Evolutionary conservation across 495 filamentous ascomycete species (phyloP), one percentile per base, ranked within the genome.

Genomic region (Parathielavia appendiculata): DNA sequence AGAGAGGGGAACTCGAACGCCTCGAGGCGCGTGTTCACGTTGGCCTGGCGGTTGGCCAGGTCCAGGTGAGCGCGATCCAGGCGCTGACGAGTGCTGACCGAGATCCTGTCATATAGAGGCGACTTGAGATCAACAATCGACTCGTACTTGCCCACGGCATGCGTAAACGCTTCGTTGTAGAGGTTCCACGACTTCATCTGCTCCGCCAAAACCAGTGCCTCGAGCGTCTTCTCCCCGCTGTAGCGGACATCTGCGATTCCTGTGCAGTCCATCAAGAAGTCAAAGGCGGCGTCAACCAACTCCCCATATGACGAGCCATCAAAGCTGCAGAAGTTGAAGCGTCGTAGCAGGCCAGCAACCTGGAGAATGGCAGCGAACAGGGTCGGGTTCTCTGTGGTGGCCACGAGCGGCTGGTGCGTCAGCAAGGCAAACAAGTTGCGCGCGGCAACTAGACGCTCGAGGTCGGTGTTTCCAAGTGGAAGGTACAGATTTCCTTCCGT

Each of bases 401-500:
- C 88, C 12, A 97, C 86, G 10, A 97, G 77, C 0, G 89, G 87
- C 60, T 91, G 85, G 41, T 85, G 86, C 9, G 84, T 79, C 11
- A 98, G 76, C 63, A 98, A 92, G 3, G 93, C 90, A 69, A 97
- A 96, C 51, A 96, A 73, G 66, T 98, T 98, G 20, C 93, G 85
- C 53, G 89, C 86, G 5, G 87, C 80, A 30, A 97, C 75, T 5
- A 97, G 76, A 0, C 66, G 79, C 63, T 87, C 88, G 17, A 83
- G 76, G 51, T 92, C 88, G 9, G 63, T 64, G 49, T 61, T 67
- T 3, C 41, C 55, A 12, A 70, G 64, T 0, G 89, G 85, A 41
- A 96, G 72, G 65, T 89, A 89, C 6, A 95, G 78, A 62, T 90
- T 84, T 7, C 83, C 76, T 58, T 90, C 84, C 60, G 45, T 62